Percentiles rank a stretch among this genome's conserved stretches.
phyloP scores from a whole-genome alignment of 2,329 filamentous ascomycete species.

The Diaporthe capsici region DNA sequence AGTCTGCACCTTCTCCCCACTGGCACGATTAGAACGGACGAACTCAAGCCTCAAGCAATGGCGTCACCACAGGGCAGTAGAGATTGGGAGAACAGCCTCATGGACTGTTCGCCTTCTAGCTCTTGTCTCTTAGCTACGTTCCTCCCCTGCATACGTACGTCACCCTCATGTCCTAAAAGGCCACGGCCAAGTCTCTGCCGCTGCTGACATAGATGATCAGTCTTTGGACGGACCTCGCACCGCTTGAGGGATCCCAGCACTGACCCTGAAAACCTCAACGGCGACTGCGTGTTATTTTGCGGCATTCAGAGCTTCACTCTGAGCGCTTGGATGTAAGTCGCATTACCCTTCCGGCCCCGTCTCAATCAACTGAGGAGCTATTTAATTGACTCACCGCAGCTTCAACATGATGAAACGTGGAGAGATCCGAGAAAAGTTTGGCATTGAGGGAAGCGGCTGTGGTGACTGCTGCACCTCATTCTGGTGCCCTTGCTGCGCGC shows the following conservation, averaged over 20 bases:
- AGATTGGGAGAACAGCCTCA: background rate
- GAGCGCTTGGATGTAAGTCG: background rate
- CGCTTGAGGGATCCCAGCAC: background rate
- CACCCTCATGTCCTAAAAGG: background rate
- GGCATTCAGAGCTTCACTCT: background rate
- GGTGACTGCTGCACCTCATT: background rate
- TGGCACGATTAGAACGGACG: background rate
- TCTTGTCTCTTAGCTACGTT: background rate
- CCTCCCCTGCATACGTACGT: background rate
- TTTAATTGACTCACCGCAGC: background rate
- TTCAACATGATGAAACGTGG: slow-evolving; percentile 11
- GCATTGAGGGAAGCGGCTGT: background rate
- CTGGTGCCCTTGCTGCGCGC: slow-evolving; percentile 1
- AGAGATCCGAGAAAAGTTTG: background rate
- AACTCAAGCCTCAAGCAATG: background rate
- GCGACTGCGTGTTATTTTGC: slow-evolving; percentile 1
- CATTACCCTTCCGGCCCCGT: background rate
- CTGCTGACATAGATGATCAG: background rate
- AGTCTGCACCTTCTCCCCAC: background rate
- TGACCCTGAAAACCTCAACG: background rate
- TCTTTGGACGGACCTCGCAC: background rate
- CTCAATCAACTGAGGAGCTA: background rate
- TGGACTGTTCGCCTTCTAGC: background rate
- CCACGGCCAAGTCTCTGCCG: background rate
- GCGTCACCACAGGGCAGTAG: background rate